A percentile compares a stretch with the other conserved stretches of the same genome.
Evolutionary conservation across 2,329 filamentous ascomycete genomes (phyloP).

Genomic region (Nothopassalora personata): DNA sequence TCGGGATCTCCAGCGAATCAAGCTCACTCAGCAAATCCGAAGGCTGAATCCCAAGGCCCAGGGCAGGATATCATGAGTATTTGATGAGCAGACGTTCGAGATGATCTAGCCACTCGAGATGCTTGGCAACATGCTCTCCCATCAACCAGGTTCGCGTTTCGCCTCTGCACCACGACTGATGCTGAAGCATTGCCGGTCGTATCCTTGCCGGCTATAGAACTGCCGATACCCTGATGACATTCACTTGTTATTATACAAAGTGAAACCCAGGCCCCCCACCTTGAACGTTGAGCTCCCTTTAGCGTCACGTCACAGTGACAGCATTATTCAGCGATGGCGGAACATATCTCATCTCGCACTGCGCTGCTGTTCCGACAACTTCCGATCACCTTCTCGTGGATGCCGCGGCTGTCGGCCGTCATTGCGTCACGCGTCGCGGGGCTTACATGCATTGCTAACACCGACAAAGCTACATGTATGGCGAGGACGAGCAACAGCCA

Average conservation of each 20-base stretch:
- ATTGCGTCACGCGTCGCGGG: slow-evolving; percentile 5
- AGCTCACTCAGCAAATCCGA: not conserved
- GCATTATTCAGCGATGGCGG: not conserved
- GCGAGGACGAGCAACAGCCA: not conserved
- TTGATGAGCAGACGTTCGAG: too few species aligned
- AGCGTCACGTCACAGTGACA: not conserved
- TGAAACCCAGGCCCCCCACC: not conserved
- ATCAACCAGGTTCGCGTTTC: not conserved
- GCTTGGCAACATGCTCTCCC: not conserved
- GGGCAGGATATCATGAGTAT: too few species aligned
- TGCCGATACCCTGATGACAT: not conserved
- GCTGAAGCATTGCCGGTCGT: not conserved
- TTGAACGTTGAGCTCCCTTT: not conserved
- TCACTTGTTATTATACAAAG: not conserved
- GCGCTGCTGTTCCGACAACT: not conserved
- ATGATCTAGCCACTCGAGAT: not conserved
- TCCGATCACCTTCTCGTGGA: too few species aligned
- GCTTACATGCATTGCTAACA: not conserved
- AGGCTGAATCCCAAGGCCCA: not conserved
- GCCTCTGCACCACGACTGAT: not conserved
- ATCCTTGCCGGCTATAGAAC: not conserved
- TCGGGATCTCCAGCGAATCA: not conserved
- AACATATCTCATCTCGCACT: not conserved
- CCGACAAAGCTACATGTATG: not conserved
- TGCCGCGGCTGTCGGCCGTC: not conserved